Conservation (phyloP, 176 grass and related monocot species). For the Carex kokanica region DNA sequence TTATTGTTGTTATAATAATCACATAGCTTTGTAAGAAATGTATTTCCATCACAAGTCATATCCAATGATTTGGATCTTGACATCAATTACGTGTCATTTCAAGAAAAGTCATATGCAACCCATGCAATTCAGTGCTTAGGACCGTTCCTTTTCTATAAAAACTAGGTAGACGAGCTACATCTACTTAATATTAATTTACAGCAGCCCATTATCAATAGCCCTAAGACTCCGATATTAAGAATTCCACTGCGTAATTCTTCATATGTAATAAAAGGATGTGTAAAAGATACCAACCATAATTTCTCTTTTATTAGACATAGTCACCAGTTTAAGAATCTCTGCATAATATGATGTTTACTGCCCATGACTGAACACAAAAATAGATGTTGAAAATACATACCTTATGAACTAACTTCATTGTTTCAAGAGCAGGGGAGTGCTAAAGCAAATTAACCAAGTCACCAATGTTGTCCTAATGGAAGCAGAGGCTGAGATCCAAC, state of each 20-base stretch:
- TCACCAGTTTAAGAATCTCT: background rate
- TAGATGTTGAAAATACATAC: background rate
- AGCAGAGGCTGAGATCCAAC: conserved; percentile 2
- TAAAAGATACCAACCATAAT: background rate
- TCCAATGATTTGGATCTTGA: background rate
- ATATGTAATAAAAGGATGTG: too few relatives aligned
- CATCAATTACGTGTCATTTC: background rate
- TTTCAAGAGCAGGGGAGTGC: conserved; percentile 5
- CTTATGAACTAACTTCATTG: conserved; percentile 6
- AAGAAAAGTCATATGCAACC: background rate
- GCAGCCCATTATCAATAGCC: background rate
- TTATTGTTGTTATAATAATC: background rate
- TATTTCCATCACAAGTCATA: background rate
- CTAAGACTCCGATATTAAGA: background rate
- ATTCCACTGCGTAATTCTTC: background rate
- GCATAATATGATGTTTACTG: background rate
- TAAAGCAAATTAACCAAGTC: conserved; percentile 17
- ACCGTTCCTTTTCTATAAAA: background rate
- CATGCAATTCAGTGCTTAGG: background rate
- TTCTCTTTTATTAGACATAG: background rate
- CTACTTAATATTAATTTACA: background rate
- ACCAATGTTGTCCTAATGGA: background rate
- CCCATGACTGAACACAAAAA: background rate
- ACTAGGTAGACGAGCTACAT: background rate
- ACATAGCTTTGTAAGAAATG: background rate